Conservation (phyloP, 805 yeast genomes). For the Zygoascus tannicola region DNA sequence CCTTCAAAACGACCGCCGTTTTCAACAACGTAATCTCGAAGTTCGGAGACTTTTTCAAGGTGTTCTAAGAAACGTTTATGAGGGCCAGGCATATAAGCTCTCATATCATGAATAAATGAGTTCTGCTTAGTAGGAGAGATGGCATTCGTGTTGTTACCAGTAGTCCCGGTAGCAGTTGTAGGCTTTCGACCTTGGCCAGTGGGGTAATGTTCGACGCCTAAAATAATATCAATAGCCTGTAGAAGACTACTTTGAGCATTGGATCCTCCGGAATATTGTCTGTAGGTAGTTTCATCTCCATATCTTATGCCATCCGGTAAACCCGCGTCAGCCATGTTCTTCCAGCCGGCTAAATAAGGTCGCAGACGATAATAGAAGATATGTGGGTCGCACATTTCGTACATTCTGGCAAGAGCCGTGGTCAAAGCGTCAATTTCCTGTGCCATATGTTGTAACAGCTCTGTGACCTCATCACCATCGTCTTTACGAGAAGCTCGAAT, state of each 20-base stretch:
- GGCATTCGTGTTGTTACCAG: constrained; percentile 9
- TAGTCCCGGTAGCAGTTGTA: constrained; percentile 10
- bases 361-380: constrained; percentile 77
- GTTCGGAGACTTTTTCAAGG: constrained; percentile 46
- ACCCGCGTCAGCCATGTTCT: constrained; percentile 81
- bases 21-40: constrained; percentile 54
- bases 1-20: constrained; percentile 38
- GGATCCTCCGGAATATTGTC: constrained; percentile 76
- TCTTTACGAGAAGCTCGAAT: constrained; percentile 44
- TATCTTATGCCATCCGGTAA: constrained; percentile 69
- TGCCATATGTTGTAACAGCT: constrained; percentile 54
- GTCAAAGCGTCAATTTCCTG: constrained; percentile 68
- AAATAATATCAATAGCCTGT: constrained; percentile 71
- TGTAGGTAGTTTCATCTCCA: constrained; percentile 51
- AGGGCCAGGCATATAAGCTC: constrained; percentile 79
- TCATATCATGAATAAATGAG: constrained; percentile 73
- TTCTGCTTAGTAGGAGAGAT: constrained; percentile 25
- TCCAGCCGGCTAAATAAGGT: constrained; percentile 92
- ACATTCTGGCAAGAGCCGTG: constrained; percentile 67
- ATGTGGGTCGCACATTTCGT: constrained; percentile 92
- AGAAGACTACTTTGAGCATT: constrained; percentile 89
- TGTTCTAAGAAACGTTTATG: constrained; percentile 67
- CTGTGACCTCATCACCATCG: constrained; percentile 35
- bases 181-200: constrained; percentile 43
- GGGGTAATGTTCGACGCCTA: constrained; percentile 69